Evolutionary conservation across 139 green algal species (phyloP), one percentile per base, ranked within the genome.

Genomic region (Edaphochlamys debaryana): DNA sequence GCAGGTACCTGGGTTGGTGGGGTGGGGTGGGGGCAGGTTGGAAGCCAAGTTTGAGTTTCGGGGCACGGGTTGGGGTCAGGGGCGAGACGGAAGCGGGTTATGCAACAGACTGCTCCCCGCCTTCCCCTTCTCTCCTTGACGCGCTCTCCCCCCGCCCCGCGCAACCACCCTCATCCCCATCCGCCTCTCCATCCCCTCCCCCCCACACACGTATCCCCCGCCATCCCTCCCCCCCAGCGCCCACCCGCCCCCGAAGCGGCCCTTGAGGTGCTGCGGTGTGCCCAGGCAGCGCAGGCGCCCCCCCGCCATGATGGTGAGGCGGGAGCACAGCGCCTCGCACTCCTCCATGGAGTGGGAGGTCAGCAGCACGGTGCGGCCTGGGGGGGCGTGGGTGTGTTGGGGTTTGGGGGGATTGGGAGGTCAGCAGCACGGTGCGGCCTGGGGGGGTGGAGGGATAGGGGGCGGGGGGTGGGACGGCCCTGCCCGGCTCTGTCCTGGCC

Each of bases 341-440:
- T 99, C 96, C 90, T 98, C 96, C 96, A 99, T 99, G 58, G 85
- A 92, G 89, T 98, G 94, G 32, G 84, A 93, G 1, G 92, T 98
- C 50, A 98, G 87, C 11, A 98, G 76, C 54, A 98, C 92, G 22
- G 89, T 91, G 52, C 90, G 86, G 5, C 88, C 89, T 81, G 85
- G 32, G 7, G 41, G 17, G 23, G 56, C 23, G 52, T 6, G 52
- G 11, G 48, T 15, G 48, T 54, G 48, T 15, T n/a, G n/a, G n/a
- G n/a, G n/a, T n/a, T n/a, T n/a, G 52, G 64, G 4, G 45, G 58
- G 85, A 92, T 88, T 98, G 94, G 32, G 84, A 93, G 1, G 92
- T 98, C 50, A 98, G 87, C 11, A 98, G 76, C 54, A 98, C 92
- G 22, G 89, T 91, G 52, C 90, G 86, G 5, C 88, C 89, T 81